Percentiles rank a stretch among this genome's conserved stretches.
Evolutionary conservation across 2,329 filamentous ascomycete genomes (phyloP).

Genomic region (Metarhizium brunneum): DNA sequence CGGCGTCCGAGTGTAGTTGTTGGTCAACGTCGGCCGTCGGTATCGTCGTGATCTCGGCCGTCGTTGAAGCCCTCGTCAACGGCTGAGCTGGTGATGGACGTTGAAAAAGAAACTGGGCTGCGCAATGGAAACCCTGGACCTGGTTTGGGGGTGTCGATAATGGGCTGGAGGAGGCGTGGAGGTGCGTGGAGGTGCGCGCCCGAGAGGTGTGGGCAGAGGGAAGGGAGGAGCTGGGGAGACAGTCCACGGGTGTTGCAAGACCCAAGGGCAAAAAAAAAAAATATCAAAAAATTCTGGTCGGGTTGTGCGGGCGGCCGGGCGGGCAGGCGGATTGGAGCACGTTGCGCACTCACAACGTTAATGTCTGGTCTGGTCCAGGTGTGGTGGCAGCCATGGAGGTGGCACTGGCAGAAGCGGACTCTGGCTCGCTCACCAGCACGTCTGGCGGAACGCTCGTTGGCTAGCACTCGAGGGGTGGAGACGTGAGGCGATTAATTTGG

Average conservation of each 20-base stretch:
- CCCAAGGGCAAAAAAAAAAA: conserved; percentile 8
- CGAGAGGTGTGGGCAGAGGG: conserved; percentile 24
- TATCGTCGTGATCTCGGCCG: conserved; percentile 4
- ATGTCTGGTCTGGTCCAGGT: no score
- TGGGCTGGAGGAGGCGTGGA: conserved; percentile 30
- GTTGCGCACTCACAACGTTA: no score
- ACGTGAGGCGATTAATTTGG: not conserved
- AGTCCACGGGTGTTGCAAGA: conserved; percentile 5
- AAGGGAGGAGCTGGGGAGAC: conserved; percentile 12
- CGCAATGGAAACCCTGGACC: conserved; percentile 18
- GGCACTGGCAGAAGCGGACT: not conserved
- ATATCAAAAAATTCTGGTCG: not conserved
- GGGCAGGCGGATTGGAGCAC: not conserved
- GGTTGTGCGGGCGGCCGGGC: not conserved
- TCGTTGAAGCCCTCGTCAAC: conserved; percentile 5
- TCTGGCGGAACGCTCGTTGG: not conserved
- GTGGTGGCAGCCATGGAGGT: no score
- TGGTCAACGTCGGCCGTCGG: conserved; percentile 1
- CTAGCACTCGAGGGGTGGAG: not conserved
- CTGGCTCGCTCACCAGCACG: not conserved
- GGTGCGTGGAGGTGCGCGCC: conserved; percentile 25
- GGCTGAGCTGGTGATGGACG: conserved; percentile 4
- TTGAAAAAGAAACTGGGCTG: conserved; percentile 8
- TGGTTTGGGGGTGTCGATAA: conserved; percentile 32
- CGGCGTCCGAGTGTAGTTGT: conserved; percentile 1